A percentile compares a stretch with the other conserved stretches of the same genome.
Evolutionary conservation across 768 basidiomycete species (phyloP).

Genomic region (Xerocomellus dryophilus): DNA sequence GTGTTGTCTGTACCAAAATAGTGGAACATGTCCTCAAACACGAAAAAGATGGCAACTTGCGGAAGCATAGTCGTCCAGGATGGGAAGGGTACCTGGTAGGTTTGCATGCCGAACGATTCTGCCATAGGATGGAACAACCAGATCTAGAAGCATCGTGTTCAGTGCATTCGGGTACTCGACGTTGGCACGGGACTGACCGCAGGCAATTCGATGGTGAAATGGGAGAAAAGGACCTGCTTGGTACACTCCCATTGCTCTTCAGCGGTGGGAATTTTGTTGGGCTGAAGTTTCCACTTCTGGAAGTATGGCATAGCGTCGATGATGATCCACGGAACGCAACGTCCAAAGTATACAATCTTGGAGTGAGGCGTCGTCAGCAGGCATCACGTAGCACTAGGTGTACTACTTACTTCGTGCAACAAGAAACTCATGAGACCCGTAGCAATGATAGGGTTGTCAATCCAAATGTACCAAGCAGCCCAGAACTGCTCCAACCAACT

Average conservation of each 20-base stretch:
- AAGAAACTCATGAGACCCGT: constrained; percentile 92
- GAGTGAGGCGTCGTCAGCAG: background rate
- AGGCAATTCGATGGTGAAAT: constrained; percentile 94
- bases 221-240: constrained; percentile 88
- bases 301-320: constrained; percentile 95
- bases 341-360: constrained; percentile 95
- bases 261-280: constrained; percentile 73
- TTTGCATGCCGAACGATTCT: constrained; percentile 82
- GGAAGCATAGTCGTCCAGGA: constrained; percentile 61
- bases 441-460: constrained; percentile 87
- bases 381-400: background rate
- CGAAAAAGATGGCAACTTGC: constrained; percentile 86
- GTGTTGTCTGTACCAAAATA: constrained; percentile 66
- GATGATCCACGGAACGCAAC: constrained; percentile 92
- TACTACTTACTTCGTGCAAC: constrained; percentile 78
- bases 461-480: constrained; percentile 81
- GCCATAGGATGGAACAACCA: constrained; percentile 91
- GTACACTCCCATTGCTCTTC: constrained; percentile 95
- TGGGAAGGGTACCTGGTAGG: constrained; percentile 93
- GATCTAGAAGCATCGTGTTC: constrained; percentile 48
- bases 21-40: constrained; percentile 96
- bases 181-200: constrained; percentile 47
- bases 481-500: constrained; percentile 76
- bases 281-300: constrained; percentile 89
- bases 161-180: background rate